These are phyloP conservation scores for Ramaria rubella DNA, from an alignment of 768 basidiomycete species.

Conservation along the genomic window DNA sequence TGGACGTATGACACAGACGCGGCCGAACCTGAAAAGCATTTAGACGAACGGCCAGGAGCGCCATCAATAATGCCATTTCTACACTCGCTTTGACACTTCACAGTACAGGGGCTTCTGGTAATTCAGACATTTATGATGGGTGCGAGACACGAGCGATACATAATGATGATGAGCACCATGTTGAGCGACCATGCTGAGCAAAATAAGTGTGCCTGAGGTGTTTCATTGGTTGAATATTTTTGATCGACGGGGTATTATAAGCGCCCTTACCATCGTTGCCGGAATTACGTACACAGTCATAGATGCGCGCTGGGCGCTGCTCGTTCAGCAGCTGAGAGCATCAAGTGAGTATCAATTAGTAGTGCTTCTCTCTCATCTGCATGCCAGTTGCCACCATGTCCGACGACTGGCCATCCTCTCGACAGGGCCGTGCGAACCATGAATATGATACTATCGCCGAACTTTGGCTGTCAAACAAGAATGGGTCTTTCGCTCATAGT, in stretches of 20 bases:
- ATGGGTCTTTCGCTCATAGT: slow-evolving; percentile 13
- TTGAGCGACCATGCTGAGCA: no score
- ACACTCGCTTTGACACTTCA: slow-evolving; percentile 3
- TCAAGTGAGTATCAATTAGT: no score
- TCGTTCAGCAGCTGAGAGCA: no score
- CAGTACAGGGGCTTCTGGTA: neutral
- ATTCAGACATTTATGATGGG: neutral
- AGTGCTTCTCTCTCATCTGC: no score
- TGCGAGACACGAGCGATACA: no score
- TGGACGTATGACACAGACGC: slow-evolving; percentile 1
- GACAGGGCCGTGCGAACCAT: neutral
- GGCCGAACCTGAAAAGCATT: neutral
- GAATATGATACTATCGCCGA: slow-evolving; percentile 9
- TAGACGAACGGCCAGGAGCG: neutral
- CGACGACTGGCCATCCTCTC: slow-evolving; percentile 2
- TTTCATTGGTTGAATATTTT: no score
- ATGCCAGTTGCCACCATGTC: slow-evolving; percentile 5
- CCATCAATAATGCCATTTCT: slow-evolving; percentile 8
- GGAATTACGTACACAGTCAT: no score
- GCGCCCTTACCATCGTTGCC: no score
- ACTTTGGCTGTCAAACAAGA: slow-evolving; percentile 8
- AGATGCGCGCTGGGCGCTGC: no score
- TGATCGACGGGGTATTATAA: no score
- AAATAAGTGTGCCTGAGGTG: no score
- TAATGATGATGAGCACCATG: no score